Base-by-base conservation (phyloP, 2,329 filamentous ascomycete genomes). In the Tolypocladium endophyticum region DNA sequence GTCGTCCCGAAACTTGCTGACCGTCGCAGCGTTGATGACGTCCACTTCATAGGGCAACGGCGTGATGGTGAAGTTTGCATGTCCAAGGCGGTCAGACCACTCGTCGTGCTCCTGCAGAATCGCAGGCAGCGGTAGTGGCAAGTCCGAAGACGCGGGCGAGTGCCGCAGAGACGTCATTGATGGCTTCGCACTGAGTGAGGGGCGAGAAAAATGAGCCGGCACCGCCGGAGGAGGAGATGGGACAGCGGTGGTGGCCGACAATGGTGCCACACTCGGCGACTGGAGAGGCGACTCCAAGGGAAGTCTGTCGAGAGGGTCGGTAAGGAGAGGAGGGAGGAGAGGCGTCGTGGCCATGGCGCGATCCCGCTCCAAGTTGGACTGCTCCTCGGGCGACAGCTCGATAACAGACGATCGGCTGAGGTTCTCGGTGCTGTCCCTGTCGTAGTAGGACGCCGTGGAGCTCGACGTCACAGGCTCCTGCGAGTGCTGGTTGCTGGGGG, bases 31-130 rank as follows among this genome's bases (percentile, higher is more conserved):
- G 64, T 88, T 85, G 63, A 84, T 83, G 3, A 70, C 70, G 20
- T 85, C 81, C 0, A 90, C 87, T 11, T 83, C 73, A 69, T 96
- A 96, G 0, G 92, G 93, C 70, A 87, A 84, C 0, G 92, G 92
- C 28, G 84, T 77, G 66, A 97, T 95, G 67, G 84, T 92, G 72
- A 95, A 97, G 76, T 97, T 96, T 64, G 92, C 92, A 71, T 97
- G 92, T 35, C 93, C 93, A 18, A 97, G 83, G 60, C 85, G 86
- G 68, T 88, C 84, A 1, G 90, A 88, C 93, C 93, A 97, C 65
- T 87, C 85, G 70, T 96, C 91, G 56, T 86, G 80, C 7, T 86
- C 84, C 59, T 88, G 84, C 38, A 87, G 76, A 63, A 92, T 84
- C 5, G 83, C 81, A 4, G 86, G 83, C 20, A 88, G 83, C 5